These are phyloP conservation scores for Fraxinus paxiana DNA, from an alignment of 305 asterid species.

Conservation along the genomic window DNA sequence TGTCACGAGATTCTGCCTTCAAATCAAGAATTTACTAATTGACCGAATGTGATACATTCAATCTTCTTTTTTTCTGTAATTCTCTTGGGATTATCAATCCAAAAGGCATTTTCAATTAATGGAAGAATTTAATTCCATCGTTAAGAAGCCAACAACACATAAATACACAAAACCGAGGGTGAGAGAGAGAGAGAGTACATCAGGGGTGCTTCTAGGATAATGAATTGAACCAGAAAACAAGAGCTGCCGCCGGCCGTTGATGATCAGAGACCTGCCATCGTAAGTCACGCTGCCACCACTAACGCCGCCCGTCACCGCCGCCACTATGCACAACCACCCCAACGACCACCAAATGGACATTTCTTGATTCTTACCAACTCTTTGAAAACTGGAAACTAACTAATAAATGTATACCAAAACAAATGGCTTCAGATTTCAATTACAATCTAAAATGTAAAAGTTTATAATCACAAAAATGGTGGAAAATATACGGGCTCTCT, in stretches of 20 bases:
- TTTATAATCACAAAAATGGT: not conserved
- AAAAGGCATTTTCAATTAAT: not conserved
- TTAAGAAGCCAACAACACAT: not conserved
- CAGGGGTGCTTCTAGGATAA: constrained; percentile 87
- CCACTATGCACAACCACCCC: constrained; percentile 17
- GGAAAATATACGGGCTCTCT: not conserved
- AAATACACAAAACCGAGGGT: not conserved
- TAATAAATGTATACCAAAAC: not conserved
- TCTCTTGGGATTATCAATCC: not conserved
- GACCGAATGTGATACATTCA: not conserved
- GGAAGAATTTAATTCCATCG: not conserved
- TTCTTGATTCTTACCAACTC: not conserved
- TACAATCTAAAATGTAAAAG: not conserved
- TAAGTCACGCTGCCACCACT: constrained; percentile 50
- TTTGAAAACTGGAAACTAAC: not conserved
- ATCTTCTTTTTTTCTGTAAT: not conserved
- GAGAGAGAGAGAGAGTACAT: constrained; percentile 39
- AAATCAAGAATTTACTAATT: not conserved
- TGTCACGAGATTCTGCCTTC: not conserved
- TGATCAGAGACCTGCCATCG: constrained; percentile 64
- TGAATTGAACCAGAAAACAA: constrained; percentile 89
- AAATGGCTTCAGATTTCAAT: not conserved
- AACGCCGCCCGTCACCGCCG: constrained; percentile 11
- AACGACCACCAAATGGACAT: constrained; percentile 33
- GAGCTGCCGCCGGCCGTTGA: constrained; percentile 59